Percentiles rank a stretch among this genome's conserved stretches.
These are phyloP conservation scores for Solanum etuberosum DNA, from an alignment of 257 asterid species.

Conservation along the genomic window DNA sequence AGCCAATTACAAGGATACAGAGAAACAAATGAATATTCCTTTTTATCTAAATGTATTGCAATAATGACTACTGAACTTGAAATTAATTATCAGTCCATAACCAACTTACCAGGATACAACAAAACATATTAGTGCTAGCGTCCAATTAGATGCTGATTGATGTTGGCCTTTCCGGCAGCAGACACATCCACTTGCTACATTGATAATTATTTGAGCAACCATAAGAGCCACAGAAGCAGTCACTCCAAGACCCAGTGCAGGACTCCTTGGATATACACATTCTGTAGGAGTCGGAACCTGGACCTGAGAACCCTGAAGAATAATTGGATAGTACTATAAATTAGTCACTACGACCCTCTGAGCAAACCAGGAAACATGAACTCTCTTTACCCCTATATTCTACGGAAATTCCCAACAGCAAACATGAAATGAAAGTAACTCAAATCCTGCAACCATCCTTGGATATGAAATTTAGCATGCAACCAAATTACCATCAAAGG, in stretches of 20 bases:
- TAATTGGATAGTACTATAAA: background rate
- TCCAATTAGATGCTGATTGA: slow-evolving; percentile 57
- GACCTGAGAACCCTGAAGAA: slow-evolving; percentile 58
- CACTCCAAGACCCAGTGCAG: slow-evolving; percentile 73
- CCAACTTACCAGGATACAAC: slow-evolving; percentile 71
- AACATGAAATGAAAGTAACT: background rate
- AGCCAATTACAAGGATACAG: background rate
- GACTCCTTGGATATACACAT: slow-evolving; percentile 82
- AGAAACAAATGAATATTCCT: background rate
- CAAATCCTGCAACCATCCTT: background rate
- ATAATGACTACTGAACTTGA: background rate
- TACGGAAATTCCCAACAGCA: background rate
- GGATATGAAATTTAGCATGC: background rate
- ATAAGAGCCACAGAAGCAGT: slow-evolving; percentile 61
- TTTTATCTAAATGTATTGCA: background rate
- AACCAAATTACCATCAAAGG: background rate
- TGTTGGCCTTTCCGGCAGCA: slow-evolving; percentile 65
- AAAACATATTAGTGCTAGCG: slow-evolving; percentile 62
- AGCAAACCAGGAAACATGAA: background rate
- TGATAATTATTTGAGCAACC: slow-evolving; percentile 73
- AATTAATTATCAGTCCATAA: background rate
- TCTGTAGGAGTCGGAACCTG: slow-evolving; percentile 44
- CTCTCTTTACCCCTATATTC: background rate
- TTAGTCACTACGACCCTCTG: background rate
- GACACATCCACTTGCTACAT: slow-evolving; percentile 70